phyloP scores from a whole-genome alignment of 495 filamentous ascomycete genomes.

The Podospora pseudopauciseta region DNA sequence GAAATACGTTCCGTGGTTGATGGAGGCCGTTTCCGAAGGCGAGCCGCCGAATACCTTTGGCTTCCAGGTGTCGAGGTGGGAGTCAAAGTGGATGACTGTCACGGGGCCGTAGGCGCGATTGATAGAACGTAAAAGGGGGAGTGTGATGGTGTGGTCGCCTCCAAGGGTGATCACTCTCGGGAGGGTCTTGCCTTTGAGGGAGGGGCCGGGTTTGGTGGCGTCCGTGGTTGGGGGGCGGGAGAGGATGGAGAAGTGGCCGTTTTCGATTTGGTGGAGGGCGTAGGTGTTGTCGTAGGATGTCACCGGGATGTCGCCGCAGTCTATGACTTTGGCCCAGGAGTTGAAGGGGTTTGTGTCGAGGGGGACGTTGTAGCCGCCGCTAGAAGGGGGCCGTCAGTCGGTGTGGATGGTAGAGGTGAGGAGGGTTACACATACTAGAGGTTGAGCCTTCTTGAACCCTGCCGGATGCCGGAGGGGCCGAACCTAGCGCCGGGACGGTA shows the following conservation, averaged over 20 bases:
- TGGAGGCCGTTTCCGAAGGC: constrained; percentile 56
- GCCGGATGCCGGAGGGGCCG: constrained; percentile 79
- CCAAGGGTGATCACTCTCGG: constrained; percentile 70
- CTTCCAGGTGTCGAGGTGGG: constrained; percentile 73
- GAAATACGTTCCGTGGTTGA: constrained; percentile 87
- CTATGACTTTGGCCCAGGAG: constrained; percentile 71
- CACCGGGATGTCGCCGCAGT: constrained; percentile 83
- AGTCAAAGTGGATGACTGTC: constrained; percentile 85
- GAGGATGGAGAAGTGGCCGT: constrained; percentile 56
- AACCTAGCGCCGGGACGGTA: constrained; percentile 67
- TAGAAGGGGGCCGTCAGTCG: constrained; percentile 13
- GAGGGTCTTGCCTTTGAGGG: constrained; percentile 50
- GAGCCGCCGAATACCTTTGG: constrained; percentile 59
- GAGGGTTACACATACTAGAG: constrained; percentile 42
- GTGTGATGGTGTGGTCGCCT: constrained; percentile 79
- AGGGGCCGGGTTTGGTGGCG: constrained; percentile 45
- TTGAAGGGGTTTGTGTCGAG: constrained; percentile 76
- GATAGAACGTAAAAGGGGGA: constrained; percentile 73
- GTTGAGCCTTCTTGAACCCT: constrained; percentile 72
- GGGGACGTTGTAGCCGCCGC: constrained; percentile 74
- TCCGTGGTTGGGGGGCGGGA: constrained; percentile 49
- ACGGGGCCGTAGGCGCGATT: constrained; percentile 75
- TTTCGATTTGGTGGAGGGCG: constrained; percentile 75
- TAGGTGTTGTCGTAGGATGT: constrained; percentile 76
- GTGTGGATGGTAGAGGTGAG: neutral